phyloP scores from a whole-genome alignment of 345 rosid genomes.

The Brassica carinata region DNA sequence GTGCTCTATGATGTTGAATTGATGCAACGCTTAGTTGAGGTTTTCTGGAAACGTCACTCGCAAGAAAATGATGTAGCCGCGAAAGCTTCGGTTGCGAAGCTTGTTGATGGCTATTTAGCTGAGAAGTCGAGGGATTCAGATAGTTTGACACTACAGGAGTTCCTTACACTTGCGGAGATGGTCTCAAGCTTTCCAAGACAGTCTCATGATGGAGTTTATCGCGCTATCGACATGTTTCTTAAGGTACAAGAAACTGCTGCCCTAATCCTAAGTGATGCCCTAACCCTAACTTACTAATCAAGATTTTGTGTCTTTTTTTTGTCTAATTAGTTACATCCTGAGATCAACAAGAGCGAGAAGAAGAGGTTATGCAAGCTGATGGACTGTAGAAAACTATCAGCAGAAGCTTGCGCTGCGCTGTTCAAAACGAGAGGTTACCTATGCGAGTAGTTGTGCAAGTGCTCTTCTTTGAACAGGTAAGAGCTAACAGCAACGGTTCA shows the following conservation, averaged over 20 bases:
- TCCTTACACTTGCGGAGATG: constrained; percentile 52
- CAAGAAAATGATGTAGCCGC: constrained; percentile 40
- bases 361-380: constrained; percentile 75
- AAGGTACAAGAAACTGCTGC: constrained; percentile 48
- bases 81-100: constrained; percentile 52
- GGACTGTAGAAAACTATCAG: constrained; percentile 83
- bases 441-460: constrained; percentile 87
- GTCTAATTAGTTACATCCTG: constrained; percentile 58
- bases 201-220: constrained; percentile 68
- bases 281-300: constrained; percentile 6
- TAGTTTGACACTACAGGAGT: constrained; percentile 46
- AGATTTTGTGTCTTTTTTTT: not conserved
- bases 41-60: constrained; percentile 41
- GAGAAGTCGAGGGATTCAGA: constrained; percentile 66
- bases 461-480: constrained; percentile 86
- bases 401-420: constrained; percentile 78
- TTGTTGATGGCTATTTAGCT: constrained; percentile 67
- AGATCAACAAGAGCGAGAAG: constrained; percentile 66
- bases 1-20: constrained; percentile 57
- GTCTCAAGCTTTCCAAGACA: constrained; percentile 54
- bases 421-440: constrained; percentile 85
- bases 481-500: constrained; percentile 50
- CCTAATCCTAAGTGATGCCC: not conserved
- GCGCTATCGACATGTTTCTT: constrained; percentile 72
- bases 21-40: constrained; percentile 57